Evolutionary conservation across 2,329 filamentous ascomycete species (phyloP).

Genomic region (Colletotrichum brevisporum): DNA sequence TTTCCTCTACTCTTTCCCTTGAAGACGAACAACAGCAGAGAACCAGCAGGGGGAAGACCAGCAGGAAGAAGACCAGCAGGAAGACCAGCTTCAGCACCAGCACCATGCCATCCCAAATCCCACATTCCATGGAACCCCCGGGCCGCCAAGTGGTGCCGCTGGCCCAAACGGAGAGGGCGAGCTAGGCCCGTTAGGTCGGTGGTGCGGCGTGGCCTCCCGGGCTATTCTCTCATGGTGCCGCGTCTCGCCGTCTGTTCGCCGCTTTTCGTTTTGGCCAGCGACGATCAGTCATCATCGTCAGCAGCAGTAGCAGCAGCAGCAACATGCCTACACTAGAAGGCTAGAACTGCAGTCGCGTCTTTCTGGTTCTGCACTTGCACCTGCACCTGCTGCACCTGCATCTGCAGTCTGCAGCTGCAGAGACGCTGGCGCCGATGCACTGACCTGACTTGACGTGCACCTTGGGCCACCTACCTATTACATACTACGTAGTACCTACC

Average conservation of each 20-base stretch:
- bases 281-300: neutral
- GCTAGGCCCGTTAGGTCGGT: conserved; percentile 29
- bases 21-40: neutral
- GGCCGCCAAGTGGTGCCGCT: conserved; percentile 32
- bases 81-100: neutral
- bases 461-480: too few relatives aligned
- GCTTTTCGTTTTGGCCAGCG: neutral
- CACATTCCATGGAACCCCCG: conserved; percentile 34
- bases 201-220: conserved; percentile 29
- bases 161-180: conserved; percentile 17
- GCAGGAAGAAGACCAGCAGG: neutral
- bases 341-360: too few relatives aligned
- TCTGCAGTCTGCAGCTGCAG: neutral
- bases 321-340: too few relatives aligned
- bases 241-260: conserved; percentile 20
- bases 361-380: neutral
- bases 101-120: conserved; percentile 19
- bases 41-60: neutral
- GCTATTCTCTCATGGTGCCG: conserved; percentile 29
- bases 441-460: conserved; percentile 34
- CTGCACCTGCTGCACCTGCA: neutral
- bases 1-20: too few relatives aligned
- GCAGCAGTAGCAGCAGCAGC: too few relatives aligned
- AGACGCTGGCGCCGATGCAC: conserved; percentile 31
- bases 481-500: too few relatives aligned